Percentiles rank a stretch among this genome's conserved stretches.
These are phyloP conservation scores for Skeletonema menzelii DNA, from an alignment of 108 stramenopile genomes.

Conservation along the genomic window DNA sequence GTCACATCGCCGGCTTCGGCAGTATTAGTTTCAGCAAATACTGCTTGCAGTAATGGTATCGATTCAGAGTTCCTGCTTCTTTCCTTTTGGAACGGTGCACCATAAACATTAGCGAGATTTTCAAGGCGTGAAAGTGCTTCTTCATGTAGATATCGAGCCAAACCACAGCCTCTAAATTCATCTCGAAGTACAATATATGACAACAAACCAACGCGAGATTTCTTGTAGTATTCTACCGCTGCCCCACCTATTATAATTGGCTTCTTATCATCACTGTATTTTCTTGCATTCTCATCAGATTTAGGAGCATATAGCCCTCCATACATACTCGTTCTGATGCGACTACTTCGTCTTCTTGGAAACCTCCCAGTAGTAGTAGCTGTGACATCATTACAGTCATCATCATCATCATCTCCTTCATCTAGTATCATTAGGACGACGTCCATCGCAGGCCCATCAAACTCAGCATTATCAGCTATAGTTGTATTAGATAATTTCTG, in stretches of 20 bases:
- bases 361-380: not conserved
- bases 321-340: constrained; percentile 4
- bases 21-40: constrained; percentile 63
- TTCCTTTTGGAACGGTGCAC: not conserved
- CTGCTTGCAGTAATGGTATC: constrained; percentile 27
- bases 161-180: constrained; percentile 47
- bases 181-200: constrained; percentile 51
- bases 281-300: not conserved
- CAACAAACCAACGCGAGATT: constrained; percentile 50
- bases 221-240: constrained; percentile 58
- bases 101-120: constrained; percentile 23
- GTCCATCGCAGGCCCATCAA: constrained; percentile 44
- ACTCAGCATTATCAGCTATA: constrained; percentile 12
- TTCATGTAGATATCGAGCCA: constrained; percentile 36
- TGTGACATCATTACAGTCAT: not conserved
- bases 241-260: constrained; percentile 44
- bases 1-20: constrained; percentile 54
- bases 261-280: not conserved
- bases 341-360: not conserved
- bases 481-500: not conserved
- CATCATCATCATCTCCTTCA: not conserved
- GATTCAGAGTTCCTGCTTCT: not conserved
- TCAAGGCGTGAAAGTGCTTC: constrained; percentile 44
- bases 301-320: constrained; percentile 17
- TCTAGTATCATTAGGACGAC: constrained; percentile 44